These are phyloP conservation scores for Isoetes taiwanensis DNA, from an alignment of 75 land plant species.

Conservation along the genomic window DNA sequence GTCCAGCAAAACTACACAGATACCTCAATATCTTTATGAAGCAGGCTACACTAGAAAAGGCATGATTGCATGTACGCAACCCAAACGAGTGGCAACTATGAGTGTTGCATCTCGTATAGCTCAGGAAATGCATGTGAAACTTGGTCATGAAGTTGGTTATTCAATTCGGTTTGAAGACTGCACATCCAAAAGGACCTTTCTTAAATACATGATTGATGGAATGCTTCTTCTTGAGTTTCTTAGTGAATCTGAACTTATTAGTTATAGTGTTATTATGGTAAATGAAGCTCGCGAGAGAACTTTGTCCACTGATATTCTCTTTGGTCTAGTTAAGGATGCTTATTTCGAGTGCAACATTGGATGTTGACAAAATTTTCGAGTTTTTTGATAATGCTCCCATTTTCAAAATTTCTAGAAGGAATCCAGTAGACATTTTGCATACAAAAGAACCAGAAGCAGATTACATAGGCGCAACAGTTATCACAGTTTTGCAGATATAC, in stretches of 20 bases:
- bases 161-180: constrained; percentile 5
- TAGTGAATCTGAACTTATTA: background rate
- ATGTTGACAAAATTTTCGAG: background rate
- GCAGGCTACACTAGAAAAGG: background rate
- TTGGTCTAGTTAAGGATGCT: constrained; percentile 3
- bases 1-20: constrained; percentile 5
- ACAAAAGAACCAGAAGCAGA: constrained; percentile 1
- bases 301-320: background rate
- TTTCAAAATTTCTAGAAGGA: background rate
- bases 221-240: constrained; percentile 7
- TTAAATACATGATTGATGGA: constrained; percentile 3
- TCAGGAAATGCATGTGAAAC: constrained; percentile 1
- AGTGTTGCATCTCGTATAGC: background rate
- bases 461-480: background rate
- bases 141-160: constrained; percentile 4
- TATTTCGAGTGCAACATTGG: constrained; percentile 2
- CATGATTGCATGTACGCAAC: background rate
- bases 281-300: constrained; percentile 2
- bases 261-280: constrained; percentile 2
- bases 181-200: background rate
- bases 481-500: constrained; percentile 1
- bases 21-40: background rate
- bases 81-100: constrained; percentile 2
- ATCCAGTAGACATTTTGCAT: background rate
- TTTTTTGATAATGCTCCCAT: constrained; percentile 3